Evolutionary conservation across 1,284 basidiomycete species (phyloP).

Genomic region (Apiotrichum gamsii): DNA sequence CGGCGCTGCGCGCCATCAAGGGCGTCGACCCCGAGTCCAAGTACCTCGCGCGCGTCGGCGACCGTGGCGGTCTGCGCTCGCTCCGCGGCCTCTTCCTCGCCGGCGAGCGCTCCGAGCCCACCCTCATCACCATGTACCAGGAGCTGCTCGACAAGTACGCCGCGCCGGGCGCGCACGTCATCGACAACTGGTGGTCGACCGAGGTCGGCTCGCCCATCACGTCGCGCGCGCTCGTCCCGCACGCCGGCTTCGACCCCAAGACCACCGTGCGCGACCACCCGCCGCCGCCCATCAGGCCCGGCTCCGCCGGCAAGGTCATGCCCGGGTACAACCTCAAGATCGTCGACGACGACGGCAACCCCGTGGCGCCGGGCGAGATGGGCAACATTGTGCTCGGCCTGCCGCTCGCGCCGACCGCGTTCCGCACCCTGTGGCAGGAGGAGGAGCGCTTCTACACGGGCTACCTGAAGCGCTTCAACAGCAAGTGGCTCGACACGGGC

Average conservation of each 20-base stretch:
- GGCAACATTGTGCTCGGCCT: conserved; percentile 58
- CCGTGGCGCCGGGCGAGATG: conserved; percentile 11
- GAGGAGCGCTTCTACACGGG: conserved; percentile 82
- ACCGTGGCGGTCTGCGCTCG: conserved; percentile 11
- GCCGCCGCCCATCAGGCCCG: conserved; percentile 11
- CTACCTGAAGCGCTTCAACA: conserved; percentile 62
- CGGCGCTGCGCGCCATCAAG: conserved; percentile 39
- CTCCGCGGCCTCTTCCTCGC: conserved; percentile 19
- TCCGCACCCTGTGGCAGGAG: conserved; percentile 55
- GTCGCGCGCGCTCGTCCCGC: conserved; percentile 57
- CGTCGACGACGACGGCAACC: conserved; percentile 20
- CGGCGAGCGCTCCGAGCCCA: conserved; percentile 20
- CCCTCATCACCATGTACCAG: conserved; percentile 18
- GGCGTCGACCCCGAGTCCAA: conserved; percentile 17
- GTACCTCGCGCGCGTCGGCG: conserved; percentile 9
- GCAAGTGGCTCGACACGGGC: conserved; percentile 66
- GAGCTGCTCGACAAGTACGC: conserved; percentile 17
- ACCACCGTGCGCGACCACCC: conserved; percentile 7
- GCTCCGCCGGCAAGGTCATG: conserved; percentile 19
- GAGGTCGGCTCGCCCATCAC: conserved; percentile 69
- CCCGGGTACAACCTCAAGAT: conserved; percentile 19
- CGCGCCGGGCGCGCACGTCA: conserved; percentile 51
- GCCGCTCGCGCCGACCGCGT: conserved; percentile 83
- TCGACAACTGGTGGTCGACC: conserved; percentile 92
- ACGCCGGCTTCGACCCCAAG: conserved; percentile 50